Evolutionary conservation across 352 stramenopile species (phyloP).

Genomic region (Plasmopara muralis): DNA sequence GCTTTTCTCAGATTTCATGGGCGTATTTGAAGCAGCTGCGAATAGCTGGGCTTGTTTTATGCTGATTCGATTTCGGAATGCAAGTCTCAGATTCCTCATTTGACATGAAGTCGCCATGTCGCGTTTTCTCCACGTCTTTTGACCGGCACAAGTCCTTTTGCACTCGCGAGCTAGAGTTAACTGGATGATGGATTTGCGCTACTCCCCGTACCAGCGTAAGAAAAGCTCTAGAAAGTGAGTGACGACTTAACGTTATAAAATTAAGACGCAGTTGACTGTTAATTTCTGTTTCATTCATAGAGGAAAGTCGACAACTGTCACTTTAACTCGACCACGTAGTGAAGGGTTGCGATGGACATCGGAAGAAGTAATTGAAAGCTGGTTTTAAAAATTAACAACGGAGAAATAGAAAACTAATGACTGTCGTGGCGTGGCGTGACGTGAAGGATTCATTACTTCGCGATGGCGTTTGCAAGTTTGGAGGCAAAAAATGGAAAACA

Average conservation of each 20-base stretch:
- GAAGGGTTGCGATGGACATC: conserved; percentile 25
- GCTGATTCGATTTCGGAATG: conserved; percentile 1
- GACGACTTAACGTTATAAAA: conserved; percentile 2
- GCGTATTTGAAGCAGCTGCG: not conserved
- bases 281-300: conserved; percentile 8
- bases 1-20: conserved; percentile 18
- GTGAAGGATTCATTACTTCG: conserved; percentile 62
- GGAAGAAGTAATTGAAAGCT: conserved; percentile 30
- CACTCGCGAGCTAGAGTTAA: conserved; percentile 4
- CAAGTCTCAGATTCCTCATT: conserved; percentile 22
- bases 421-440: too few species aligned
- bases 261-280: not conserved
- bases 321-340: not conserved
- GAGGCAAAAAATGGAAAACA: conserved; percentile 75
- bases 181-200: conserved; percentile 23
- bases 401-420: too few species aligned
- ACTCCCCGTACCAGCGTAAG: conserved; percentile 23
- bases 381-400: too few species aligned
- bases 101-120: conserved; percentile 9
- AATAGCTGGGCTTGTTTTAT: too few species aligned
- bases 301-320: conserved; percentile 7
- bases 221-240: conserved; percentile 30
- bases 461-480: conserved; percentile 57
- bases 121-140: conserved; percentile 8
- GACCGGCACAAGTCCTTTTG: conserved; percentile 21